These are phyloP conservation scores for Blastosporella zonata DNA, from an alignment of 1,284 basidiomycete species.

Conservation along the genomic window DNA sequence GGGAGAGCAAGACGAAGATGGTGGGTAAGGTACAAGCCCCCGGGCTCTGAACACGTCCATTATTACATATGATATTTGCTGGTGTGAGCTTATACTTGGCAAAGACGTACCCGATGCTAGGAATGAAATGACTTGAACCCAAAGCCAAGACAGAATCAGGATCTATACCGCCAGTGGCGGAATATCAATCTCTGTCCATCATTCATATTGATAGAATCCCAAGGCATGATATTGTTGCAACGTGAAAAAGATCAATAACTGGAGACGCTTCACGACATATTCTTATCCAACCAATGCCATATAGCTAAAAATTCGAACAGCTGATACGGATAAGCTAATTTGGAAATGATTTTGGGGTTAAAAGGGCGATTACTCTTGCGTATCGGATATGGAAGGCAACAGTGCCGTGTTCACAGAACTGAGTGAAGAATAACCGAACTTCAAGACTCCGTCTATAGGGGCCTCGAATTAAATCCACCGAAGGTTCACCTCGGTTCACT, in stretches of 20 bases:
- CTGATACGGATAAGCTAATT: too few species aligned
- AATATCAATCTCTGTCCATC: slow-evolving; percentile 31
- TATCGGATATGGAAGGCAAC: too few species aligned
- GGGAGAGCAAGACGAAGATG: slow-evolving; percentile 45
- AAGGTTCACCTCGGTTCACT: too few species aligned
- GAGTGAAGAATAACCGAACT: too few species aligned
- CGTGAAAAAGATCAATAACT: background rate
- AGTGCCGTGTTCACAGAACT: too few species aligned
- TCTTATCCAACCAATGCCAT: too few species aligned
- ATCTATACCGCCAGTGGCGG: background rate
- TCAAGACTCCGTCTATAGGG: too few species aligned
- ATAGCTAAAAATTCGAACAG: too few species aligned
- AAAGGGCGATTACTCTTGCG: too few species aligned
- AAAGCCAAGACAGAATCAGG: background rate
- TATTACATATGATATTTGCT: background rate
- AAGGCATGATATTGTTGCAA: slow-evolving; percentile 37
- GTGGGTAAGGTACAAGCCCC: slow-evolving; percentile 70
- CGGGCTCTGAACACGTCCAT: slow-evolving; percentile 41
- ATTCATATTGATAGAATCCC: slow-evolving; percentile 43
- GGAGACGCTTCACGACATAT: too few species aligned
- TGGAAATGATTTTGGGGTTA: too few species aligned
- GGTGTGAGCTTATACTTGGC: background rate
- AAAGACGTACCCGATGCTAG: slow-evolving; percentile 37
- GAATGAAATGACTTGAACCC: slow-evolving; percentile 38
- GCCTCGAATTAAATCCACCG: too few species aligned